These are phyloP conservation scores for Xylaria nigripes DNA, from an alignment of 495 filamentous ascomycete genomes.

Conservation along the genomic window DNA sequence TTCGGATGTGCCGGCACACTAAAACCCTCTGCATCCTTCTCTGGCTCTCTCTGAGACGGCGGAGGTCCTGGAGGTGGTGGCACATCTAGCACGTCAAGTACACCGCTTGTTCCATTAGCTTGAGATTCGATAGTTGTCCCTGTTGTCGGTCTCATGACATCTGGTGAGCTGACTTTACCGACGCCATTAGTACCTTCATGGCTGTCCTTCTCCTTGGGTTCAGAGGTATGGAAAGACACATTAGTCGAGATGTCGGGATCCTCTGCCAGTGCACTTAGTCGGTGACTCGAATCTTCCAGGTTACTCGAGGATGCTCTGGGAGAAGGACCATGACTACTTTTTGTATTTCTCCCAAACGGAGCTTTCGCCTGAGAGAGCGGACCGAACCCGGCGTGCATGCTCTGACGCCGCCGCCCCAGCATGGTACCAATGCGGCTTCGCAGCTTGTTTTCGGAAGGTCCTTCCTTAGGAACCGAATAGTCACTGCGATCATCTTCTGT, in stretches of 20 bases:
- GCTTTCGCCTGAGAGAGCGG: constrained; percentile 38
- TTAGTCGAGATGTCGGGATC: constrained; percentile 27
- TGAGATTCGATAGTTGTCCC: constrained; percentile 24
- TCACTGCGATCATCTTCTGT: constrained; percentile 53
- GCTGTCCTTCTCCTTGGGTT: constrained; percentile 27
- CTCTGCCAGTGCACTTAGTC: constrained; percentile 45
- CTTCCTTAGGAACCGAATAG: constrained; percentile 46
- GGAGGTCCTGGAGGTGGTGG: constrained; percentile 40
- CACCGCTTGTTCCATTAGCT: constrained; percentile 32
- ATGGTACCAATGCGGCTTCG: constrained; percentile 74
- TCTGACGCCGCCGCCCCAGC: constrained; percentile 57
- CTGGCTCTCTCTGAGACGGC: constrained; percentile 35
- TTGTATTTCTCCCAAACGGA: constrained; percentile 45
- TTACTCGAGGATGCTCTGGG: constrained; percentile 48
- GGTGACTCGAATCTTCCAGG: constrained; percentile 43
- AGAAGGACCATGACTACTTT: constrained; percentile 43
- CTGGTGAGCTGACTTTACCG: constrained; percentile 22
- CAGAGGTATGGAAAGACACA: constrained; percentile 22
- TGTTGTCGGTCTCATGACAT: constrained; percentile 16
- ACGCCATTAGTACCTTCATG: constrained; percentile 41
- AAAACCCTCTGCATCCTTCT: constrained; percentile 57
- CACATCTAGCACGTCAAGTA: constrained; percentile 31
- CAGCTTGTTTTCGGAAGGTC: constrained; percentile 44
- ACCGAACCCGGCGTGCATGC: constrained; percentile 46
- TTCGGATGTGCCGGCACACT: constrained; percentile 57